Evolutionary conservation across 768 basidiomycete genomes (phyloP).

Genomic region (Mycena galopus): DNA sequence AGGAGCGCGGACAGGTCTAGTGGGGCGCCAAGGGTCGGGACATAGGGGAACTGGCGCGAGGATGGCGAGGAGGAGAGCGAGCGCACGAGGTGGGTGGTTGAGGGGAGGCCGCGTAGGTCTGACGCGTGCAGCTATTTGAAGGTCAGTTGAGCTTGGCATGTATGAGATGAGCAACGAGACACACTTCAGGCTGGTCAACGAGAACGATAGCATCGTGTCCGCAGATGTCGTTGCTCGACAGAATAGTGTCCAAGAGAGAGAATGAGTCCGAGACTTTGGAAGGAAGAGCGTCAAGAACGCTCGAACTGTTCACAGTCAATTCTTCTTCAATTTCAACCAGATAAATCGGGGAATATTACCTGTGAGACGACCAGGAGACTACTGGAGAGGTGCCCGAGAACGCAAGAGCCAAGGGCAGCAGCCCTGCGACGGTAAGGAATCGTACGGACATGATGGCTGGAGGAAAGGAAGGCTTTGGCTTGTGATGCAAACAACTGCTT

Average conservation of each 20-base stretch:
- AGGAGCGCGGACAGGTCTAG: slow-evolving; percentile 53
- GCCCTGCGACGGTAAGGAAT: slow-evolving; percentile 57
- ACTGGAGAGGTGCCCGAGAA: slow-evolving; percentile 75
- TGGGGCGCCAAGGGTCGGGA: slow-evolving; percentile 49
- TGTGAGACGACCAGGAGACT: slow-evolving; percentile 78
- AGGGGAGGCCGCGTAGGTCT: slow-evolving; percentile 74
- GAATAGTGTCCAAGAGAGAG: slow-evolving; percentile 59
- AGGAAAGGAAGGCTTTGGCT: slow-evolving; percentile 24
- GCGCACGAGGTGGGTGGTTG: slow-evolving; percentile 62
- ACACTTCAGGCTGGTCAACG: slow-evolving; percentile 82
- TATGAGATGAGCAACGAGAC: not conserved
- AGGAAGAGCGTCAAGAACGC: slow-evolving; percentile 58
- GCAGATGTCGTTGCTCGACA: slow-evolving; percentile 65
- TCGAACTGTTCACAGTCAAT: slow-evolving; percentile 54
- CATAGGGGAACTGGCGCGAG: slow-evolving; percentile 74
- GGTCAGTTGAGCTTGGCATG: not conserved
- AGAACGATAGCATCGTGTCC: slow-evolving; percentile 75
- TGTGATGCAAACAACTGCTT: not conserved
- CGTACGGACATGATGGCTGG: slow-evolving; percentile 57
- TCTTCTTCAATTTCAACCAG: not conserved
- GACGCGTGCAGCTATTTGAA: slow-evolving; percentile 74
- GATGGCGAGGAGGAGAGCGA: slow-evolving; percentile 64
- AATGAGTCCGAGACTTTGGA: slow-evolving; percentile 44
- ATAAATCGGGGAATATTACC: slow-evolving; percentile 51
- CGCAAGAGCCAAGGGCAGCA: slow-evolving; percentile 64